phyloP scores from a whole-genome alignment of 371 early-diverging fungal genomes.

The Mortierella sp. region DNA sequence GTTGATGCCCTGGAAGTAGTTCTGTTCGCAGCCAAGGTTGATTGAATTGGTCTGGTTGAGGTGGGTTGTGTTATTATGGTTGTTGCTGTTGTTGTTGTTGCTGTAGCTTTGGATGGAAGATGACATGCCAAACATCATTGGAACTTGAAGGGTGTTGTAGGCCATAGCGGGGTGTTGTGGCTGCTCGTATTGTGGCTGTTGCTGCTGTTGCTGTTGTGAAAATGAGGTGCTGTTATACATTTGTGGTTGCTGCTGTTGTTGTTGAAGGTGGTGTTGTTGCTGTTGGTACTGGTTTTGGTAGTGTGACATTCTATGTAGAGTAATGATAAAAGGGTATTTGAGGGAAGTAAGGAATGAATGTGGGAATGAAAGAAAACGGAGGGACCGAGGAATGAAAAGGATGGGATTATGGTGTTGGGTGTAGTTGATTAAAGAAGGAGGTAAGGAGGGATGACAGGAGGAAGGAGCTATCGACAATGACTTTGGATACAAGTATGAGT shows the following conservation, averaged over 20 bases:
- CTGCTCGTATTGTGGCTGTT: constrained; percentile 28
- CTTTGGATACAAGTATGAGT: neutral
- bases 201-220: constrained; percentile 8
- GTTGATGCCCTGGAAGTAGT: constrained; percentile 18
- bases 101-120: constrained; percentile 1
- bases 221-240: constrained; percentile 10
- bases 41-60: constrained; percentile 15
- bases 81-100: neutral
- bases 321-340: constrained; percentile 1
- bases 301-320: constrained; percentile 36
- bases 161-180: constrained; percentile 27
- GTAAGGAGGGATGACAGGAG: neutral
- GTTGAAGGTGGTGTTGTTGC: constrained; percentile 10
- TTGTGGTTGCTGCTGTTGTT: constrained; percentile 3
- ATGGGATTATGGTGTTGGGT: neutral
- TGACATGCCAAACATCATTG: constrained; percentile 23
- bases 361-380: neutral
- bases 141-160: constrained; percentile 26
- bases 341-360: neutral
- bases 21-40: constrained; percentile 11
- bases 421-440: constrained; percentile 7
- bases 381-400: neutral
- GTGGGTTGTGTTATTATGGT: neutral
- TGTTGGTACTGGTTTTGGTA: constrained; percentile 25
- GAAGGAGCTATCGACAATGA: neutral